Evolutionary conservation across 495 filamentous ascomycete genomes (phyloP).

Genomic region (Hyphodiscus hymeniophilus): DNA sequence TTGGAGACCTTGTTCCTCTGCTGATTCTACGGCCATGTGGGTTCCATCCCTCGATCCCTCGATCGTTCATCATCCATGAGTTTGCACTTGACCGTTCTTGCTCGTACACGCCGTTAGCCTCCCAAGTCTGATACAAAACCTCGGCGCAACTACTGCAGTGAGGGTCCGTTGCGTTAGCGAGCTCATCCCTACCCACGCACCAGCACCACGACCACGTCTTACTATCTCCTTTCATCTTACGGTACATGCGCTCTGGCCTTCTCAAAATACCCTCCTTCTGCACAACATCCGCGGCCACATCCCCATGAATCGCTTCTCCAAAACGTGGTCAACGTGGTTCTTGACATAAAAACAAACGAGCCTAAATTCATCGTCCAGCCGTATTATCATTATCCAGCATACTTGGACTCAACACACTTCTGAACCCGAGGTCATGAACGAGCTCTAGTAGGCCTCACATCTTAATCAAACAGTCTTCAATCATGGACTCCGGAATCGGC

Average conservation of each 20-base stretch:
- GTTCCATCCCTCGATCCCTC: no score
- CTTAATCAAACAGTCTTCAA: constrained; percentile 7
- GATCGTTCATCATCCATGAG: no score
- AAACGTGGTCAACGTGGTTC: not conserved
- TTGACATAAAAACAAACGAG: not conserved
- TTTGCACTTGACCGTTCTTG: no score
- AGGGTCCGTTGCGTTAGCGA: not conserved
- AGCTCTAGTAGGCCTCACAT: not conserved
- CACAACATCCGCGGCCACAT: not conserved
- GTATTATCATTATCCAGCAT: no score
- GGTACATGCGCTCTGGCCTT: no score
- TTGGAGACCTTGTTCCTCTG: no score
- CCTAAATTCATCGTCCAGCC: no score
- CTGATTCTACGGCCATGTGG: no score
- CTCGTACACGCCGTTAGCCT: not conserved
- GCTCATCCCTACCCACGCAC: not conserved
- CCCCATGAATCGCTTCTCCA: not conserved
- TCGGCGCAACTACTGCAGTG: not conserved
- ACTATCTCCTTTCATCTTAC: not conserved
- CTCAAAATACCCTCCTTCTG: not conserved
- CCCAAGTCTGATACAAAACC: not conserved
- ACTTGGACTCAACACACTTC: no score
- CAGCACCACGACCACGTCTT: not conserved
- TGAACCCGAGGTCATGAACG: not conserved
- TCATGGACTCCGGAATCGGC: constrained; percentile 11